Base-by-base conservation (phyloP, 2,329 filamentous ascomycete genomes). In the Dothidotthia symphoricarpi region DNA sequence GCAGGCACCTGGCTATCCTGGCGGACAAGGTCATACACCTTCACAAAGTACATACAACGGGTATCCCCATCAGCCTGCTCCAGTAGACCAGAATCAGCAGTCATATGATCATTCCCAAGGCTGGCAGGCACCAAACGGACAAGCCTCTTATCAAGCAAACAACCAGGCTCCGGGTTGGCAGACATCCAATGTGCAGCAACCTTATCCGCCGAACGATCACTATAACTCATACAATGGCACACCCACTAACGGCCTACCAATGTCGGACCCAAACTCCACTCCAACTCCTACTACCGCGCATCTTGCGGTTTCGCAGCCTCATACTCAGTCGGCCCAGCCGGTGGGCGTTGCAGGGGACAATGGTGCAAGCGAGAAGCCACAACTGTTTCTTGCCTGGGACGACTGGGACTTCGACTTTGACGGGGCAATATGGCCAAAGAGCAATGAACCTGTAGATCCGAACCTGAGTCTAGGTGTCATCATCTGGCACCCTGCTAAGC, bases 391-490 rank as follows among this genome's bases (percentile, higher is more conserved):
- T 28, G 63, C 53, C 6, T 61, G 57, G 53, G 64, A 68, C 34
- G 64, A 67, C 31, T 69, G 66, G 57, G 70, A 74, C 33, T 66
- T 68, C 16, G 69, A 67, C 17, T 74, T 68, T 26, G 69, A 72
- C 27, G 68, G 63, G 24, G 66, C 70, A 10, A 69, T 70, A 35
- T 74, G 65, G 61, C 64, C 67, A 6, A 68, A 69, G 42, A 64
- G 67, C 38, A 69, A 70, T 14, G 69, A 73, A 26, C 64, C 69
- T 10, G 66, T 74, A 24, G 62, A 72, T 37, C 62, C 66, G 4
- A 57, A 63, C 16, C 53, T 74, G 10, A 74, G 72, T 47, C 53
- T 75, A 13, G 72, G 72, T 15, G 57, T 69, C 10, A 72, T 74
- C 13, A 59, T 58, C n/a, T 73, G 69, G 69, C 67, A 68, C 29